Evolutionary conservation across 176 grass and related monocot species (phyloP).

Genomic region (Hyparrhenia diplandra): DNA sequence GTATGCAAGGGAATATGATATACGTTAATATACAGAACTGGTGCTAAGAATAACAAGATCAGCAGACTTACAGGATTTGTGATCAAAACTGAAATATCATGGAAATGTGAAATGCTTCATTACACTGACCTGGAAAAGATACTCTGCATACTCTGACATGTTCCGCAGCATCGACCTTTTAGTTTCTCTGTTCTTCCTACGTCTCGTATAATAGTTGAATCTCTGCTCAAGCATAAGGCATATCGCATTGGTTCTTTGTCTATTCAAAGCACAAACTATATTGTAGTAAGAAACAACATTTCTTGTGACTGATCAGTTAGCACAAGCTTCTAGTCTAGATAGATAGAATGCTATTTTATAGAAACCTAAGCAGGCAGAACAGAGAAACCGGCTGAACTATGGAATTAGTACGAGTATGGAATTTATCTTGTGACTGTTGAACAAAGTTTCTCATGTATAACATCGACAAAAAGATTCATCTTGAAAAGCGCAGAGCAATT

Average conservation of each 20-base stretch:
- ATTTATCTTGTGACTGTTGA: neutral
- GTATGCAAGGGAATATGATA: slow-evolving; percentile 7
- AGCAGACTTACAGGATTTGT: slow-evolving; percentile 5
- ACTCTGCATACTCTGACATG: slow-evolving; percentile 68
- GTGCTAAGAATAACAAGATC: neutral
- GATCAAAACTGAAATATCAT: neutral
- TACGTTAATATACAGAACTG: neutral
- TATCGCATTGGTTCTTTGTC: slow-evolving; percentile 14
- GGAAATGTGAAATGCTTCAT: slow-evolving; percentile 2
- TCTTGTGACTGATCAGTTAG: neutral
- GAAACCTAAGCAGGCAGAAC: neutral
- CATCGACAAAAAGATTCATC: neutral
- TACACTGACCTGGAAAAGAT: slow-evolving; percentile 69
- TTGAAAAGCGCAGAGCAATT: neutral
- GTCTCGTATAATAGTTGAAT: slow-evolving; percentile 72
- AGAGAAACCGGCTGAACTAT: neutral
- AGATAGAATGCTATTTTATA: neutral
- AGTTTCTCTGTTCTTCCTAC: slow-evolving; percentile 67
- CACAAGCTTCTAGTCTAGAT: neutral
- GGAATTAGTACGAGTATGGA: too few species aligned
- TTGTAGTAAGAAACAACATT: neutral
- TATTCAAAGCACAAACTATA: slow-evolving; percentile 1
- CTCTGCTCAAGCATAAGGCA: slow-evolving; percentile 42
- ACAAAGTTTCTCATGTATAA: neutral
- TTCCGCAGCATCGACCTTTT: slow-evolving; percentile 55